phyloP scores from a whole-genome alignment of 371 early-diverging fungal genomes.

The Syncephalis fuscata region DNA sequence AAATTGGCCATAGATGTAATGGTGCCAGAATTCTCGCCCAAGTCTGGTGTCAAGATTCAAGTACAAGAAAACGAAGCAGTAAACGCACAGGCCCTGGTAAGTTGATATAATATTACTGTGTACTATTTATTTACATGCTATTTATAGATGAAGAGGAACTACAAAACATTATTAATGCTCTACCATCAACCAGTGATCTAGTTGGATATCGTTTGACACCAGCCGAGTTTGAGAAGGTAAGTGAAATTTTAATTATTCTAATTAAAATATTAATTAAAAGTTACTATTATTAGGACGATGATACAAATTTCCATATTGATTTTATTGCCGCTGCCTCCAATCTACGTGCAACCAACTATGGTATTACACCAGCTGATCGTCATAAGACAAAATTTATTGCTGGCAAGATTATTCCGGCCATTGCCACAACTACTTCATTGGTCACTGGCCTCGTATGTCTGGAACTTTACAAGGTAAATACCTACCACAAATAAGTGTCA shows the following conservation, averaged over 20 bases:
- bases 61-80: slow-evolving; percentile 70
- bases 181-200: slow-evolving; percentile 57
- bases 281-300: slow-evolving; percentile 61
- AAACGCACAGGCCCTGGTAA: slow-evolving; percentile 6
- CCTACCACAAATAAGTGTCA: no score
- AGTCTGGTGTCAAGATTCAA: slow-evolving; percentile 91
- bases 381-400: slow-evolving; percentile 98
- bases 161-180: slow-evolving; percentile 37
- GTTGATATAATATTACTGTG: no score
- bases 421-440: slow-evolving; percentile 99
- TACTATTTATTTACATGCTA: slow-evolving; percentile 1
- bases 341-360: slow-evolving; percentile 94
- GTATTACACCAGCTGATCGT: slow-evolving; percentile 82
- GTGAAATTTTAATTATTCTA: slow-evolving; percentile 3
- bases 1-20: slow-evolving; percentile 22
- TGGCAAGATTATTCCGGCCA: slow-evolving; percentile 99
- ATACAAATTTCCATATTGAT: slow-evolving; percentile 98
- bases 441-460: slow-evolving; percentile 97
- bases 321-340: slow-evolving; percentile 98
- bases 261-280: slow-evolving; percentile 1
- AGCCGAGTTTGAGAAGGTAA: slow-evolving; percentile 87
- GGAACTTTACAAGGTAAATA: slow-evolving; percentile 90
- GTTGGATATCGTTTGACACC: slow-evolving; percentile 67
- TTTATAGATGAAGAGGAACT: slow-evolving; percentile 41
- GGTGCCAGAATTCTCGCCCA: slow-evolving; percentile 81